Conservation (phyloP, 2,329 filamentous ascomycete genomes). For the Curvularia verruculosa region DNA sequence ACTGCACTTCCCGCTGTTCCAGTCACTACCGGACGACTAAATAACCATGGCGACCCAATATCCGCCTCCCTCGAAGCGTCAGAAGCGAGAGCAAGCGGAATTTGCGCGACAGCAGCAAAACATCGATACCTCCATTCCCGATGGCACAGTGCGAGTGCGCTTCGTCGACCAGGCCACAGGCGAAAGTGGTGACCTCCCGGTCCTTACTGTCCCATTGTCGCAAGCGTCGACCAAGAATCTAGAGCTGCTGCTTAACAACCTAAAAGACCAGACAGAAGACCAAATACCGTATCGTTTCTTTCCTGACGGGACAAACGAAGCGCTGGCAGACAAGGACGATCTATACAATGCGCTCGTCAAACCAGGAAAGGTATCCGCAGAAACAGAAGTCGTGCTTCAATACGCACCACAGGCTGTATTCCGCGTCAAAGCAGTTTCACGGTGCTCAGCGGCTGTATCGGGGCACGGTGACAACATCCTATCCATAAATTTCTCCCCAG, state of each 20-base stretch:
- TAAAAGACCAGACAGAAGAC: slow-evolving; percentile 71
- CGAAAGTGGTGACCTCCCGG: slow-evolving; percentile 71
- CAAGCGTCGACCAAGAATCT: slow-evolving; percentile 90
- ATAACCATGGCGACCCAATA: slow-evolving; percentile 75
- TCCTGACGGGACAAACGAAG: slow-evolving; percentile 54
- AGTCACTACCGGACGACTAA: neutral
- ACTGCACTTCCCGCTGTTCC: neutral
- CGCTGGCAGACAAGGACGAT: slow-evolving; percentile 55
- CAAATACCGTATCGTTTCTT: slow-evolving; percentile 71
- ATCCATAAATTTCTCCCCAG: slow-evolving; percentile 82
- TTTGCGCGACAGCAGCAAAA: slow-evolving; percentile 77
- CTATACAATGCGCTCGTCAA: slow-evolving; percentile 50
- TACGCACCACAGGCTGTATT: slow-evolving; percentile 89
- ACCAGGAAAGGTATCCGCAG: slow-evolving; percentile 57
- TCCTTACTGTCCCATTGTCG: slow-evolving; percentile 73
- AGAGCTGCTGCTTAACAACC: slow-evolving; percentile 81
- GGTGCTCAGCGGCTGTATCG: slow-evolving; percentile 85
- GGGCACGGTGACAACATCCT: slow-evolving; percentile 94
- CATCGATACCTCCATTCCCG: slow-evolving; percentile 67
- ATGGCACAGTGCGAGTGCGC: slow-evolving; percentile 81
- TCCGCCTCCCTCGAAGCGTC: slow-evolving; percentile 87
- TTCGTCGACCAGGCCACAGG: slow-evolving; percentile 82
- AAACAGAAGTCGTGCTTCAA: slow-evolving; percentile 67
- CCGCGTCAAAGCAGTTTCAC: slow-evolving; percentile 86
- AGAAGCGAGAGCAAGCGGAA: slow-evolving; percentile 76